Conservation (phyloP, 805 yeast species). For the Priceomyces haplophilus region DNA sequence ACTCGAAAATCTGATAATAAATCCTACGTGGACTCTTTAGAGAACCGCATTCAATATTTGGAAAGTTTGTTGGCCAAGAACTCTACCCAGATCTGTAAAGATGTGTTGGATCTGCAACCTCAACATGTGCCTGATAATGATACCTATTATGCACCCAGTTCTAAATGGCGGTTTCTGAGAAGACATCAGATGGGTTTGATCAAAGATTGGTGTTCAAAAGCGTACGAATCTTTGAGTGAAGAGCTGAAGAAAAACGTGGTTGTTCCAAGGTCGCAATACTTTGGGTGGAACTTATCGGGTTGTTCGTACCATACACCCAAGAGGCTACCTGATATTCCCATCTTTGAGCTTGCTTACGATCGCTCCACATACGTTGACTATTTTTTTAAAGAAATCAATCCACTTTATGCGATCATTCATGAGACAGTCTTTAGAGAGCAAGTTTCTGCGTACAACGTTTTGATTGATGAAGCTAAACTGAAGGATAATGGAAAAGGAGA, state of each 20-base stretch:
- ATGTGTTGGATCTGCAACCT: background rate
- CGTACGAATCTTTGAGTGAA: slow-evolving; percentile 30
- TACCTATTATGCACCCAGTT: slow-evolving; percentile 23
- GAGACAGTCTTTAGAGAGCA: slow-evolving; percentile 54
- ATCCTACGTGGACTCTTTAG: slow-evolving; percentile 32
- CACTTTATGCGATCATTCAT: slow-evolving; percentile 51
- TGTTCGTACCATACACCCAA: slow-evolving; percentile 43
- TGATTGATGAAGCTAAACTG: slow-evolving; percentile 8
- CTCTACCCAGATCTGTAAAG: slow-evolving; percentile 11
- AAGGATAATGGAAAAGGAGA: slow-evolving; percentile 3
- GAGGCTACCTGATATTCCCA: slow-evolving; percentile 32
- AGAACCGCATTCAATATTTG: slow-evolving; percentile 39
- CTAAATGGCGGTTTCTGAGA: slow-evolving; percentile 47
- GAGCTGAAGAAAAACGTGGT: slow-evolving; percentile 32
- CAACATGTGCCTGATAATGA: slow-evolving; percentile 8
- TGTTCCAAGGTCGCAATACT: slow-evolving; percentile 57
- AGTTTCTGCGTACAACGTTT: slow-evolving; percentile 28
- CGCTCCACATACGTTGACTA: slow-evolving; percentile 22
- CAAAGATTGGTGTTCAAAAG: slow-evolving; percentile 33
- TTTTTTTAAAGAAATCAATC: slow-evolving; percentile 47
- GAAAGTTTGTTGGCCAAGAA: slow-evolving; percentile 27
- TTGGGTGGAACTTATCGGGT: slow-evolving; percentile 68
- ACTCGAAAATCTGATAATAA: slow-evolving; percentile 12
- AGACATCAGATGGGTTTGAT: slow-evolving; percentile 45
- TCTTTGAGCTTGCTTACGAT: slow-evolving; percentile 12